Evolutionary conservation across 257 asterid genomes (phyloP), one percentile per base, ranked within the genome.

Genomic region (Cinchona pubescens): DNA sequence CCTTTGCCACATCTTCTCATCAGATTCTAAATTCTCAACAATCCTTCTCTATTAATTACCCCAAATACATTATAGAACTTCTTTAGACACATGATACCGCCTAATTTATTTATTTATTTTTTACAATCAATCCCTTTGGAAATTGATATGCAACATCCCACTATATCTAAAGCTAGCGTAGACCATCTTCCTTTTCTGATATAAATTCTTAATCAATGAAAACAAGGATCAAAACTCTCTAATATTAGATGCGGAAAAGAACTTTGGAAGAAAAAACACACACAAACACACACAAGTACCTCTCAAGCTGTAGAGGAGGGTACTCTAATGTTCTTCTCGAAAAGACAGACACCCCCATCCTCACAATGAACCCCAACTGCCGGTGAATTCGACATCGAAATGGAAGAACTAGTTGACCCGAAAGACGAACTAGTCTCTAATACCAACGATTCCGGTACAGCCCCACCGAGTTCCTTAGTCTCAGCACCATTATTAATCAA

Each of bases 341-440:
- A 80, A 81, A 87, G 80, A 75, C 81, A 85, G 79, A 65, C 67
- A 8, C 83, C 86, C 75, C 78, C 86, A 19, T 87, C 96, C 55
- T 87, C 90, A 58, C 78, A 69, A 21, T 84, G 85, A 61, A 74
- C 82, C 16, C 88, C 96, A 71, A 86, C 80, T 13, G 93, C 85
- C 27, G 96, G 88, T 73, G 84, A 82, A 84, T 90, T 88, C 43
- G 90, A 72, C 91, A 86, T 83, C 14, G 97, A 94, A 62, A 84
- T 64, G 72, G 90, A 88, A 42, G 98, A 94, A 78, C 82, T 77
- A 25, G 88, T 87, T 21, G 96, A 92, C 48, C 96, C 97, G 69
- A 90, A 90, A 19, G 97, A 90, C n/a, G 96, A 90, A 77, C 86
- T 86, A 45, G 94, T 92, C 82, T 94, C 97, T 83, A 92, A 62